A percentile compares a stretch with the other conserved stretches of the same genome.
Conservation (phyloP, 306 rosid species). For the Quercus bicolor region DNA sequence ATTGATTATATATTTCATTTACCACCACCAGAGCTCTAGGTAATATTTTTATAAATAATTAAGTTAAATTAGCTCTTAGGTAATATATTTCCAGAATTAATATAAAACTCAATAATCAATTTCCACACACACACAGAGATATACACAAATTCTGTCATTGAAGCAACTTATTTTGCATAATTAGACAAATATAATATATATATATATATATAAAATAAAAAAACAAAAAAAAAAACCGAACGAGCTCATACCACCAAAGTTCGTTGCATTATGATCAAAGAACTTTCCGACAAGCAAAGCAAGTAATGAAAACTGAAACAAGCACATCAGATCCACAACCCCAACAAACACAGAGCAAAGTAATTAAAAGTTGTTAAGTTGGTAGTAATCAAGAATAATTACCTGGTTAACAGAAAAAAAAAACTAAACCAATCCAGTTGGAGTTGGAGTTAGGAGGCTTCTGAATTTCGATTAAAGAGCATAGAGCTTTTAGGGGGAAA, state of each 20-base stretch:
- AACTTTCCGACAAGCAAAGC: background rate
- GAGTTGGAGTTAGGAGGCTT: too few species aligned
- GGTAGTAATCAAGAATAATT: too few species aligned
- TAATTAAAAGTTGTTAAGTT: too few species aligned
- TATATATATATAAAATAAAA: background rate
- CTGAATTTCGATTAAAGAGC: too few species aligned
- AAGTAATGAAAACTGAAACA: background rate
- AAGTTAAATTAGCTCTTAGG: background rate
- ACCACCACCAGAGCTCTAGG: background rate
- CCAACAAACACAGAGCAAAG: background rate
- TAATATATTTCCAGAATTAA: background rate
- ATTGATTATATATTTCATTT: background rate
- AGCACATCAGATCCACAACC: background rate
- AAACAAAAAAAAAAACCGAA: background rate
- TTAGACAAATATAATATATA: background rate
- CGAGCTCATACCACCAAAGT: background rate
- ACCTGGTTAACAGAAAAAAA: too few species aligned
- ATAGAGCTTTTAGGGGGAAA: too few species aligned
- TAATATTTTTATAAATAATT: background rate
- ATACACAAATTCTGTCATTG: too few species aligned
- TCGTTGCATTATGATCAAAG: background rate
- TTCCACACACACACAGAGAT: background rate
- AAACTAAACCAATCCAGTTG: too few species aligned
- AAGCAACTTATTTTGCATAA: background rate
- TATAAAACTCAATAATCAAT: too few species aligned